A percentile compares a stretch with the other conserved stretches of the same genome.
These are phyloP conservation scores for Phoenix roebelenii DNA, from an alignment of 176 grass and related monocot genomes.

Conservation along the genomic window DNA sequence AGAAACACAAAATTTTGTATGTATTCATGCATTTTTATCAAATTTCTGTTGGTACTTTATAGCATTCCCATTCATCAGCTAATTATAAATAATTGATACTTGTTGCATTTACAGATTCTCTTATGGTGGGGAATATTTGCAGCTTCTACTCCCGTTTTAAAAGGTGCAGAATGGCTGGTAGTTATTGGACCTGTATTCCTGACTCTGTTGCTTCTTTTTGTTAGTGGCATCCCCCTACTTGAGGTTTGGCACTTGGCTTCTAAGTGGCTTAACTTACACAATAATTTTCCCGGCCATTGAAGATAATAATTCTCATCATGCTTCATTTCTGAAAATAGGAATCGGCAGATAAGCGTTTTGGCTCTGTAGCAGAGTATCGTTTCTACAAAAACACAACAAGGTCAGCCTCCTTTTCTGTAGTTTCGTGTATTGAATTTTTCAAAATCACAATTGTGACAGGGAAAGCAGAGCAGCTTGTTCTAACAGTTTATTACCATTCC, in stretches of 20 bases:
- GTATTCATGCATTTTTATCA: too few relatives aligned
- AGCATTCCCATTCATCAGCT: too few relatives aligned
- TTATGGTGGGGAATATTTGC: slow-evolving; percentile 99
- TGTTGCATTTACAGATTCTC: slow-evolving; percentile 36
- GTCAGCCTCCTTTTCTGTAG: slow-evolving; percentile 20
- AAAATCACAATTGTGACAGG: too few relatives aligned
- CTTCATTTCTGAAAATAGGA: slow-evolving; percentile 25
- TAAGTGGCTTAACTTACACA: too few relatives aligned
- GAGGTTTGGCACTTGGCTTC: slow-evolving; percentile 33
- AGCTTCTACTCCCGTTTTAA: slow-evolving; percentile 65
- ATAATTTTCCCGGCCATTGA: too few relatives aligned
- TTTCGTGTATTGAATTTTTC: not conserved
- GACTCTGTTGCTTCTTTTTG: slow-evolving; percentile 66
- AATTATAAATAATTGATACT: too few relatives aligned
- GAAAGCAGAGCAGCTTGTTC: not conserved
- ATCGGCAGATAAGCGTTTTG: slow-evolving; percentile 72
- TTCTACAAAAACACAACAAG: slow-evolving; percentile 83
- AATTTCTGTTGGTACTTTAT: too few relatives aligned
- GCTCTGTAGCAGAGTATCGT: slow-evolving; percentile 48
- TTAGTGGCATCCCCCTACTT: slow-evolving; percentile 92
- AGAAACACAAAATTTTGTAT: too few relatives aligned
- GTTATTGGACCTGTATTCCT: slow-evolving; percentile 77
- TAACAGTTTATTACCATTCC: slow-evolving; percentile 11
- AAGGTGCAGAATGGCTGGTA: slow-evolving; percentile 78
- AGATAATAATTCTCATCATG: not conserved